Percentiles rank a stretch among this genome's conserved stretches.
These are phyloP conservation scores for Chlorella vulgaris DNA, from an alignment of 139 green algal species.

Conservation along the genomic window DNA sequence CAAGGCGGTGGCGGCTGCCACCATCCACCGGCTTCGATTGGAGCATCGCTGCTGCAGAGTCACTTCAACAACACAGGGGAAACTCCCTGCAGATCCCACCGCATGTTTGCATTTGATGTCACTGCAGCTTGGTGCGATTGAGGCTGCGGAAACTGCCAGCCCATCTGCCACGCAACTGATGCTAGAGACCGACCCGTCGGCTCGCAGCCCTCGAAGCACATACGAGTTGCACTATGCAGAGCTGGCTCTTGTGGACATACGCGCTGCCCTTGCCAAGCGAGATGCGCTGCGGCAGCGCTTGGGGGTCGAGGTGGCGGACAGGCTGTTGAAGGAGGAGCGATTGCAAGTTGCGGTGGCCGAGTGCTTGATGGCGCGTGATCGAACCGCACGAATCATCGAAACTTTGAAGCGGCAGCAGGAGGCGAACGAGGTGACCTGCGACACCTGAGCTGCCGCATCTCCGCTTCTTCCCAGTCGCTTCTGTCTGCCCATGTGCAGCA, in stretches of 20 bases:
- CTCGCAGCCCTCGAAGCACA: background rate
- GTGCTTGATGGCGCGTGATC: background rate
- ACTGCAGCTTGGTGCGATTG: background rate
- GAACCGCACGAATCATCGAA: background rate
- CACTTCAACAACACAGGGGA: too few species aligned
- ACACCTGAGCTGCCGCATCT: background rate
- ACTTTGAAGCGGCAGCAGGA: background rate
- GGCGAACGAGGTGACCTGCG: slow-evolving; percentile 4
- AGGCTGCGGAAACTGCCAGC: background rate
- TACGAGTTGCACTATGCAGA: slow-evolving; percentile 15
- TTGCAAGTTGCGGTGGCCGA: background rate
- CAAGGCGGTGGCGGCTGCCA: too few species aligned
- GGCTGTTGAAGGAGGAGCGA: background rate
- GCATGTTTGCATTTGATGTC: too few species aligned
- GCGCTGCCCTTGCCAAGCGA: background rate
- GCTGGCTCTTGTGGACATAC: slow-evolving; percentile 5
- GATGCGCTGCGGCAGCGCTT: background rate
- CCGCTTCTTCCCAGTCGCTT: background rate
- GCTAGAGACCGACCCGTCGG: slow-evolving; percentile 24
- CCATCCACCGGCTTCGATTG: too few species aligned
- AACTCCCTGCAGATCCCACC: too few species aligned
- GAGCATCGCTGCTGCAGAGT: too few species aligned
- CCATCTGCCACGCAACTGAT: slow-evolving; percentile 1
- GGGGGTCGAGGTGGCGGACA: background rate
- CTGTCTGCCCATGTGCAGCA: background rate